A percentile compares a stretch with the other conserved stretches of the same genome.
Conservation (phyloP, 2,329 filamentous ascomycete genomes). For the Phaeosphaeria sp. region DNA sequence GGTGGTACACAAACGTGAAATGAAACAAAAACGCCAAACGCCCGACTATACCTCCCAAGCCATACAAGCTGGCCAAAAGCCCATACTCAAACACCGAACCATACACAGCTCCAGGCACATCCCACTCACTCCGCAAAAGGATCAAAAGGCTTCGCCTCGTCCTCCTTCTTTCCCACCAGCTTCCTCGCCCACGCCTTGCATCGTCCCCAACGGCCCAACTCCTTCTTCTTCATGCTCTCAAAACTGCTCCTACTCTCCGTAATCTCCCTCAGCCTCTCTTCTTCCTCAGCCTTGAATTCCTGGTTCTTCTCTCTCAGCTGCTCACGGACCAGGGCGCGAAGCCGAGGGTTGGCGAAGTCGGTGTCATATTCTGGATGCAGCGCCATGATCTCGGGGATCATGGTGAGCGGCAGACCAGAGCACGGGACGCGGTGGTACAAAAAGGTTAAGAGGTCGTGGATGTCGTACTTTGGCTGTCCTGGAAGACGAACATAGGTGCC, state of each 20-base stretch:
- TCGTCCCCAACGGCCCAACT: constrained; percentile 8
- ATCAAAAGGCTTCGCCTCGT: constrained; percentile 10
- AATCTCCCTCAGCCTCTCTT: constrained; percentile 7
- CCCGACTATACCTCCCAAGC: too few relatives aligned
- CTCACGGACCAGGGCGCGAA: neutral
- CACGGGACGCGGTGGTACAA: constrained; percentile 15
- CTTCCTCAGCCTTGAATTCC: constrained; percentile 15
- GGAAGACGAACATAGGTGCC: constrained; percentile 13
- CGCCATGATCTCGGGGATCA: constrained; percentile 13
- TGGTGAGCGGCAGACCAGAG: constrained; percentile 5
- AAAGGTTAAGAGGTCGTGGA: constrained; percentile 9
- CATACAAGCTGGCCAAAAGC: too few relatives aligned
- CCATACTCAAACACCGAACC: neutral
- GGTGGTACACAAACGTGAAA: too few relatives aligned
- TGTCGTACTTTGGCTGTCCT: constrained; percentile 5
- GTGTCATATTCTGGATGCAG: constrained; percentile 19
- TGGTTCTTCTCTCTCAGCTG: constrained; percentile 4
- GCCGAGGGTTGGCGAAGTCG: neutral
- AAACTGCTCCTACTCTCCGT: constrained; percentile 1
- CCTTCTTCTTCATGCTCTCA: constrained; percentile 3
- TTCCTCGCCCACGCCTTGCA: constrained; percentile 2
- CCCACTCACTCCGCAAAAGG: constrained; percentile 6
- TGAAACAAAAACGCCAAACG: too few relatives aligned
- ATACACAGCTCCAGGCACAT: neutral
- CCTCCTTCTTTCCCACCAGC: constrained; percentile 10